Conservation (phyloP, 1,284 basidiomycete genomes). For the Ceratobasidium sp. region DNA sequence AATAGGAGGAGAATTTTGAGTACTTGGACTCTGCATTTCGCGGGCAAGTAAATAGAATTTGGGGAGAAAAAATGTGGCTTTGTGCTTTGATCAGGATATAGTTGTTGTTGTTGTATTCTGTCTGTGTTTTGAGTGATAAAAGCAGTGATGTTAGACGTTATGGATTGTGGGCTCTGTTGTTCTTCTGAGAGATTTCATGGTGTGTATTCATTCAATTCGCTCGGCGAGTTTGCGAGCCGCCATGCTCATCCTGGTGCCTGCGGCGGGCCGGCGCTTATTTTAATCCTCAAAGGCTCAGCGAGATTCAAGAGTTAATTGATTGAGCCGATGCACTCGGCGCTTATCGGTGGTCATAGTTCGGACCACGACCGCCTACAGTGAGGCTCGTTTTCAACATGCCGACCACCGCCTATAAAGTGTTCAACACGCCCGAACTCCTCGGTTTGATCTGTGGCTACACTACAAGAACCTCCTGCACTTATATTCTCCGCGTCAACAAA, state of each 20-base stretch:
- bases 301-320: too few species aligned
- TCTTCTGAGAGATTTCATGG: too few species aligned
- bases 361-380: background rate
- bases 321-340: too few species aligned
- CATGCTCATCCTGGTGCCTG: too few species aligned
- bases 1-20: slow-evolving; percentile 77
- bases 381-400: background rate
- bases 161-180: too few species aligned
- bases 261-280: too few species aligned
- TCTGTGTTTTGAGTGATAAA: slow-evolving; percentile 30
- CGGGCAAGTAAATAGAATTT: slow-evolving; percentile 57
- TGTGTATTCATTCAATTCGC: too few species aligned
- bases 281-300: too few species aligned
- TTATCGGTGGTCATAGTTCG: background rate
- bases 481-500: background rate
- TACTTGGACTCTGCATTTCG: slow-evolving; percentile 88
- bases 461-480: background rate
- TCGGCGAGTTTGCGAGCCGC: too few species aligned
- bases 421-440: slow-evolving; percentile 5
- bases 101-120: slow-evolving; percentile 30
- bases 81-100: slow-evolving; percentile 21
- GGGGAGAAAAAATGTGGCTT: background rate
- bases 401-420: slow-evolving; percentile 14
- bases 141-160: too few species aligned
- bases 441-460: background rate